Evolutionary conservation across 495 filamentous ascomycete species (phyloP), one percentile per base, ranked within the genome.

Genomic region (Penicillium riverlandense): DNA sequence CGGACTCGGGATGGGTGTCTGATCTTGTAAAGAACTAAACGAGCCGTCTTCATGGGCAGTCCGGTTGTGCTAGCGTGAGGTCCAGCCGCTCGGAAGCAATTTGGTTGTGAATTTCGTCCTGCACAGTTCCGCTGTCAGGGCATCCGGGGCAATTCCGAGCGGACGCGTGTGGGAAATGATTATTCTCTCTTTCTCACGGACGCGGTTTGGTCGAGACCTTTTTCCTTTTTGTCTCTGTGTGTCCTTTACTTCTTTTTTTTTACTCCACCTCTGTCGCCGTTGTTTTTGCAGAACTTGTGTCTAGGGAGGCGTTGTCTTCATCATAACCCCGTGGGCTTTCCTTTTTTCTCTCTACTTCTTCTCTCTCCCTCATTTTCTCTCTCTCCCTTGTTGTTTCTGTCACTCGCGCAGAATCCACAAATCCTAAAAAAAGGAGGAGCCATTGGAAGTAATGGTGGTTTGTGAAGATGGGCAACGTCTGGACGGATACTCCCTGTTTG

Each of bases 1-100:
- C 87, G 86, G 78, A 61, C 78, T 62, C 9, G n/a, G 7, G 2
- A 34, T 10, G 40, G 37, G 15, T 61, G 57, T 42, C 39, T 52
- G 51, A 83, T 96, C 63, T 75, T 95, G 77, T 95, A 92, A 84
- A 69, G 69, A 66, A 61, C 47, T 52, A 55, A 51, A 48, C 52
- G 52, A 48, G 44, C 53, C 53, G 52, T 61, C 22, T 2, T 6
- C 3, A 4, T 22, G 22, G 22, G 22, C 22, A 22, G 22, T 22
- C 22, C 22, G 22, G 22, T 22, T 22, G 22, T 22, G 22, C 2
- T 4, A 22, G 22, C 22, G 22, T 22, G 22, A 22, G 22, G 22
- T 22, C 22, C 22, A 22, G 22, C 22, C 22, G 22, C 22, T 22
- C 22, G 22, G 22, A 22, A 22, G 22, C 22, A 22, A 22, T 22